Base-by-base conservation (phyloP, 306 rosid species). In the Prosopis cineraria region DNA sequence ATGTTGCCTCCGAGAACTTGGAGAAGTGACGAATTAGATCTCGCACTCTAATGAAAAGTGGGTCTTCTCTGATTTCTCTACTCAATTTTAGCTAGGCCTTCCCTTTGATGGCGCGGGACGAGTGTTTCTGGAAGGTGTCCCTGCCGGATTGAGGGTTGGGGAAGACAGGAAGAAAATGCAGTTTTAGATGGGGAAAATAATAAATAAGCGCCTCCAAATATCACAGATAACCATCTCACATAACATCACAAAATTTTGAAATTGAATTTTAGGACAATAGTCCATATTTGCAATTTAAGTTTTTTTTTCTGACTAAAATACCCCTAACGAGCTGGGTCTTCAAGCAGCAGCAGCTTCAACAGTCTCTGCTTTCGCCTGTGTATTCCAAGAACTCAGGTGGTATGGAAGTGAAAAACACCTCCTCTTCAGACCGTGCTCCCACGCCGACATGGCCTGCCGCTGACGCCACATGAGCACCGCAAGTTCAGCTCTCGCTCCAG, bases 401-500 rank as follows among this genome's bases (percentile, higher is more conserved):
- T n/a, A n/a, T n/a, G n/a, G n/a, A n/a, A n/a, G n/a, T n/a, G n/a
- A 88, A 87, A 24, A 22, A 78, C 8, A 25, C 93, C 11, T 3
- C 80, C 64, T 63, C 83, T 3, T 58, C 83, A 3, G 84, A 78
- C n/a, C 19, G 70, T 22, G 0, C 59, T 0, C 45, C 66, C 2
- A 30, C 75, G 9, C 37, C 78, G 8, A 13, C 65, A 0, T 43
- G 0, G 2, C 10, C 71, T 59, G 9, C 78, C 77, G 13, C 48
- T 33, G n/a, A 74, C 73, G 11, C 80, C 72, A 34, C 69, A 68
- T 5, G 90, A 89, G 2, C 79, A 74, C 19, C 90, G 63, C 16
- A 91, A 83, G 60, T 67, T 94, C n/a, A 88, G 83, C 81, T 94
- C 98, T 36, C 89, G 87, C 40, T 89, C 97, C 12, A 94, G 98